phyloP scores from a whole-genome alignment of 1,284 basidiomycete species.

The Fistulina hepatica region DNA sequence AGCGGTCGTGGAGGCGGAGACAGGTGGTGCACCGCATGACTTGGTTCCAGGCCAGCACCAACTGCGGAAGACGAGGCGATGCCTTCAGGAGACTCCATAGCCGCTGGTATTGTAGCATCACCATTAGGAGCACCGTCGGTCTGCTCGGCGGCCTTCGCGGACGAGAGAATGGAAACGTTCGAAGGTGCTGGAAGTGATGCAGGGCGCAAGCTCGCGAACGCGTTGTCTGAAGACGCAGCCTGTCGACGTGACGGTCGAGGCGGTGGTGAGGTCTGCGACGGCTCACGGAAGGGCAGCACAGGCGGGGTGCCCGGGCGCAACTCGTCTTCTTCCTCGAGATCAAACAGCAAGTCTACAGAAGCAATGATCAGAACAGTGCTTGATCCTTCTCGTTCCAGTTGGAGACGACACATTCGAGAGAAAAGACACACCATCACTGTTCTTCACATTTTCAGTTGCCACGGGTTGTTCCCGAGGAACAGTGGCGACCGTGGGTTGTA shows the following conservation, averaged over 20 bases:
- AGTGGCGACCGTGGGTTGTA: not conserved
- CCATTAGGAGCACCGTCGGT: conserved; percentile 5
- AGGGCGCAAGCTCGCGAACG: conserved; percentile 52
- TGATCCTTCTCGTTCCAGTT: too few species aligned
- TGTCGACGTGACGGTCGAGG: conserved; percentile 20
- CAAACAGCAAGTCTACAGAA: conserved; percentile 53
- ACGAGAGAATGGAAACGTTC: conserved; percentile 11
- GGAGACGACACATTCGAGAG: too few species aligned
- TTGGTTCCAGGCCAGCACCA: too few species aligned
- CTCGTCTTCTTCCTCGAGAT: conserved; percentile 42
- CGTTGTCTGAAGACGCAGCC: conserved; percentile 36
- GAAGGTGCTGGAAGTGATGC: conserved; percentile 56
- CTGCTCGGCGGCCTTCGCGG: conserved; percentile 1
- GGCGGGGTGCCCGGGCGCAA: conserved; percentile 23
- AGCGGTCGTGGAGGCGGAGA: too few species aligned
- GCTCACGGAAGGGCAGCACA: conserved; percentile 37
- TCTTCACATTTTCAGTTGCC: too few species aligned
- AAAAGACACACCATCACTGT: too few species aligned
- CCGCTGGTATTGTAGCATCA: too few species aligned
- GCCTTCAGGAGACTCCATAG: too few species aligned
- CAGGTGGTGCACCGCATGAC: too few species aligned
- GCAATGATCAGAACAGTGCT: conserved; percentile 6
- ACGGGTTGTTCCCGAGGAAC: not conserved
- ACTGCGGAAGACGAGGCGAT: too few species aligned
- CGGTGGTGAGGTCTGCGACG: conserved; percentile 25